Base-by-base conservation (phyloP, 805 yeast species). In the Starmerella apicola region DNA sequence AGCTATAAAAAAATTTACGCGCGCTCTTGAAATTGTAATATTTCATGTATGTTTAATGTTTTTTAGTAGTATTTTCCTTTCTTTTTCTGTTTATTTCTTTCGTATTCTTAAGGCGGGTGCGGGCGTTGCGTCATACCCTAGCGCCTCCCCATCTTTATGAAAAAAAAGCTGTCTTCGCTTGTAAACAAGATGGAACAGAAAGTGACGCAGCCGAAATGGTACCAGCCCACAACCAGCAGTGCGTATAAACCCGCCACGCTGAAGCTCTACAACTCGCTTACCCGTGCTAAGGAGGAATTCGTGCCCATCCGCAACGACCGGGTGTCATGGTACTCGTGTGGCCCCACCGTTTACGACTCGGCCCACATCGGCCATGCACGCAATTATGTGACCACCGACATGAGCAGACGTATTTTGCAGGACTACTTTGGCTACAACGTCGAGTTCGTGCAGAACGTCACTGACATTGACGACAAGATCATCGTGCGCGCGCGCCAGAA, bases 281-380 rank as follows among this genome's bases (percentile, higher is more conserved):
- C 97, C 3, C 69, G 93, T 52, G 60, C 74, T 24, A 88, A 88
- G 56, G 81, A 74, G 28, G 79, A 68, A 42, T 88, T 91, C 53
- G 60, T 76, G n/a, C 93, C 97, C 2, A 61, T 66, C 41, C 63
- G 66, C 21, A 71, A 72, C 2, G 57, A 56, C 26, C 71, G 72
- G 44, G 81, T 91, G 36, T 71, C 85, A 1, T 91, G 98, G 98
- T 91, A 91, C 65, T 81, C 85, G 42, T 91, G 98, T 70, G 98
- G 98, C 5, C 98, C 98, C 10, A 91, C 98, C 0, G 98, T 91
- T 13, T 91, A 91, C 57, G 95, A 91, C 61, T 76, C 91, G 25
- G 74, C 86, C 38, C 98, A 91, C 57, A 85, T 91, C 96, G 98
- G 98, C 18, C 98, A 91, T 60, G 98, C 98, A 12, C 71, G 98